Evolutionary conservation across 1,284 basidiomycete species (phyloP).

Genomic region (Microbotryum intermedium): DNA sequence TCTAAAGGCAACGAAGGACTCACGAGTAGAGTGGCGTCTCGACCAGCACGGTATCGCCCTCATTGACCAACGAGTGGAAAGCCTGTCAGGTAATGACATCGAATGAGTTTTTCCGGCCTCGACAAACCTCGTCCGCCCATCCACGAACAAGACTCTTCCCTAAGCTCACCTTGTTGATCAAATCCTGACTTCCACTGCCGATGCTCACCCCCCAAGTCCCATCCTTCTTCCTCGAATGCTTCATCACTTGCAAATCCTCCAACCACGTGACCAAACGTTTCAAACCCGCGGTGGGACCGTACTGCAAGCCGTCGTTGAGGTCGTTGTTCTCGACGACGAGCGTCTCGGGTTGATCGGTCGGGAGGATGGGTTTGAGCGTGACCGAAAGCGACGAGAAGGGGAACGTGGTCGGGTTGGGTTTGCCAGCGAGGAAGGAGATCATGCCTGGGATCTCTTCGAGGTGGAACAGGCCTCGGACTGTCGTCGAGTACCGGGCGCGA

Average conservation of each 20-base stretch:
- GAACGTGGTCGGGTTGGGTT: conserved; percentile 80
- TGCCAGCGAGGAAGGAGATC: conserved; percentile 61
- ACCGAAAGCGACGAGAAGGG: conserved; percentile 54
- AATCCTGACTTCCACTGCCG: conserved; percentile 67
- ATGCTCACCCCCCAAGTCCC: conserved; percentile 64
- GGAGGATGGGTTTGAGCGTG: conserved; percentile 23
- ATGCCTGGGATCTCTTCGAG: conserved; percentile 68
- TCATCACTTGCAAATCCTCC: conserved; percentile 31
- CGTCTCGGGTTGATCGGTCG: conserved; percentile 16
- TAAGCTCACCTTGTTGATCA: conserved; percentile 68
- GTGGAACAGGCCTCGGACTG: conserved; percentile 57
- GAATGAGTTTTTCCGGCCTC: no score
- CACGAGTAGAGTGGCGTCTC: conserved; percentile 75
- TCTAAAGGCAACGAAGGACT: neutral
- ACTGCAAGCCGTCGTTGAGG: conserved; percentile 39
- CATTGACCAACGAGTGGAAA: conserved; percentile 57
- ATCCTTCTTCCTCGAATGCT: conserved; percentile 42
- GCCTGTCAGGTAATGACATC: conserved; percentile 36
- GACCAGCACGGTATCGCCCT: conserved; percentile 71
- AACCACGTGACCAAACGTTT: conserved; percentile 48
- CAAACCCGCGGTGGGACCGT: conserved; percentile 62
- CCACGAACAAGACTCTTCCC: no score
- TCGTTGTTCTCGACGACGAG: conserved; percentile 37
- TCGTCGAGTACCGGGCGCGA: conserved; percentile 3
- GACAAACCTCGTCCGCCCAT: no score